Evolutionary conservation across 2,329 filamentous ascomycete genomes (phyloP).

Genomic region (Arachnopeziza araneosa): DNA sequence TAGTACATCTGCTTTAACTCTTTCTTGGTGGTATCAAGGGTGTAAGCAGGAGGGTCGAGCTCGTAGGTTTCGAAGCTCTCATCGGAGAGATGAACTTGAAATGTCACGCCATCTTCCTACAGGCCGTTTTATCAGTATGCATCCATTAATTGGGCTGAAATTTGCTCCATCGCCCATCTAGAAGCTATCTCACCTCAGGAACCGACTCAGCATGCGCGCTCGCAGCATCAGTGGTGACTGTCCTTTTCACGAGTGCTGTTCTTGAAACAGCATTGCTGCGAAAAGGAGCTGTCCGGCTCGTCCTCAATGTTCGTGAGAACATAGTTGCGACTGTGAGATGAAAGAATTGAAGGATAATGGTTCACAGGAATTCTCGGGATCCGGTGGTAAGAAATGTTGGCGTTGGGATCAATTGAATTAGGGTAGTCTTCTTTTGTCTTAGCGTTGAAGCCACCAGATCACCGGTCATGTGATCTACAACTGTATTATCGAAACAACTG

Average conservation of each 20-base stretch:
- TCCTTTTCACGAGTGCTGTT: constrained; percentile 40
- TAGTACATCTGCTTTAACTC: constrained; percentile 99
- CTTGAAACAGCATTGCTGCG: not conserved
- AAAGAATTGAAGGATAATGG: not conserved
- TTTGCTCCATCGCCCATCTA: not conserved
- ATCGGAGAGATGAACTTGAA: constrained; percentile 87
- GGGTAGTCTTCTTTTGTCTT: not conserved
- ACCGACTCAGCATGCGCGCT: constrained; percentile 79
- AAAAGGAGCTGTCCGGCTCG: not conserved
- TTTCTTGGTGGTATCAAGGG: constrained; percentile 89
- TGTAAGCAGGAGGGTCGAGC: constrained; percentile 92
- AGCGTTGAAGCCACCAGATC: too few relatives aligned
- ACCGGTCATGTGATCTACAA: not conserved
- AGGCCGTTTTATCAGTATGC: not conserved
- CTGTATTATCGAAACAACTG: too few relatives aligned
- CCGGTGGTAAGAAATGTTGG: not conserved
- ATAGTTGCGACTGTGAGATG: not conserved
- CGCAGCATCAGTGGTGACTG: constrained; percentile 92
- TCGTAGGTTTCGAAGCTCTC: constrained; percentile 99
- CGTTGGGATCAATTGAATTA: not conserved
- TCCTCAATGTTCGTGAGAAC: constrained; percentile 1
- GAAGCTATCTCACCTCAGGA: constrained; percentile 50
- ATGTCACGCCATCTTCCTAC: constrained; percentile 89
- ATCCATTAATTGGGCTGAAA: not conserved
- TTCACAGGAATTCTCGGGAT: not conserved